Evolutionary conservation across 2,329 filamentous ascomycete genomes (phyloP), one percentile per base, ranked within the genome.

Genomic region (Hypoxylon sp.): DNA sequence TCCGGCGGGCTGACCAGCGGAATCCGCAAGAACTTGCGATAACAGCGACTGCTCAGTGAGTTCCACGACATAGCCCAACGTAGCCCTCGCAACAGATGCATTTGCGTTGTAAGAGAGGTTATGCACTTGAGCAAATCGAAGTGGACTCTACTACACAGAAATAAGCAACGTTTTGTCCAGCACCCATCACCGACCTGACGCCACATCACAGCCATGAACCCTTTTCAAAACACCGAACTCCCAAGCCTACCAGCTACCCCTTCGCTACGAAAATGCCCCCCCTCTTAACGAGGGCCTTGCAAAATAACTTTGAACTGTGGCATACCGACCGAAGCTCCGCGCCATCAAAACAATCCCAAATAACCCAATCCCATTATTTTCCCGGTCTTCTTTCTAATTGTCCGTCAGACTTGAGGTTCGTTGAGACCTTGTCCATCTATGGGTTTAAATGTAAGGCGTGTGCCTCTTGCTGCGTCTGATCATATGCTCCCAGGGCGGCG

Each of bases 401-500:
- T 58, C 42, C 28, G 32, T 32, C 32, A 22, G 46, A 32, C 8
- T 20, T 8, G 18, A 18, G 3, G 22, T 44, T 51, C 36, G 26
- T 20, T 12, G 18, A 44, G 30, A 38, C 28, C 30, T n/a, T 24
- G 22, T 44, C 11, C 9, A 22, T 20, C 9, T 16, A 44, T 49
- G 4, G 14, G 28, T 59, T 71, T 65, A 76, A 49, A 73, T 61
- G 48, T 72, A 76, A 16, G 72, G 68, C 28, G 73, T 65, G 5
- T 68, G 57, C 22, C 71, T 71, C 40, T 72, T 72, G 56, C 62
- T 71, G 66, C 74, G 70, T 49, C 73, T 72, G 55, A 76, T 75
- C 71, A 76, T 76, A 46, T 74, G 71, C 48, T 76, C 75, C 75
- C 75, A 76, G 22, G 75, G 65, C 20, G 75, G 73, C 4, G 75